A percentile compares a stretch with the other conserved stretches of the same genome.
phyloP scores from a whole-genome alignment of 2,329 filamentous ascomycete species.

The Curvularia sp. region DNA sequence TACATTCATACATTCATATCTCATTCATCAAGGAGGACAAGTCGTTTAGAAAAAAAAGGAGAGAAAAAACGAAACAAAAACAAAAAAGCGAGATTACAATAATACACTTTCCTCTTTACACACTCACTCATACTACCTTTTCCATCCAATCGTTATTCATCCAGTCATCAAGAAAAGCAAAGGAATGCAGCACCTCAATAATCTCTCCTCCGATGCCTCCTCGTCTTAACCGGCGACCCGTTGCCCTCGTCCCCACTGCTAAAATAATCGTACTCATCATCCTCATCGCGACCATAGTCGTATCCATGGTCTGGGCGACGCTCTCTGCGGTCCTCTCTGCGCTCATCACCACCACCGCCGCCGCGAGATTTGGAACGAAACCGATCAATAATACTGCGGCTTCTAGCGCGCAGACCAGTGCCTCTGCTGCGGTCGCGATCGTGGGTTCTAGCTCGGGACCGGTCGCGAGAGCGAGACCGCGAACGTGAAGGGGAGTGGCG shows the following conservation, averaged over 20 bases:
- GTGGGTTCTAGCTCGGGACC: conserved; percentile 26
- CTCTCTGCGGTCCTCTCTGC: conserved; percentile 18
- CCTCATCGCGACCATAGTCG: conserved; percentile 20
- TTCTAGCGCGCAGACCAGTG: conserved; percentile 33
- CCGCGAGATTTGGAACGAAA: conserved; percentile 36
- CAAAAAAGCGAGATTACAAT: too few relatives aligned
- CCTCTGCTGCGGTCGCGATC: conserved; percentile 24
- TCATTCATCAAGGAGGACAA: too few relatives aligned
- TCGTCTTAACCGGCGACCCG: conserved; percentile 23
- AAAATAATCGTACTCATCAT: conserved; percentile 23
- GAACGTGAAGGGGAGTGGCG: conserved; percentile 25
- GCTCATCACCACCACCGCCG: conserved; percentile 12
- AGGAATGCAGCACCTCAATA: conserved; percentile 7
- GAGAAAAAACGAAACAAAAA: too few relatives aligned
- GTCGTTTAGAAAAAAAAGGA: too few relatives aligned
- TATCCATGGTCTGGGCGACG: conserved; percentile 29
- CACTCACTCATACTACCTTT: too few relatives aligned
- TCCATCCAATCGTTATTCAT: too few relatives aligned
- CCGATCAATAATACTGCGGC: conserved; percentile 34
- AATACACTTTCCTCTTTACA: too few relatives aligned
- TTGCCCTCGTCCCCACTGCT: conserved; percentile 25
- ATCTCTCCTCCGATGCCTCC: conserved; percentile 23
- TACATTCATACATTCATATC: too few relatives aligned
- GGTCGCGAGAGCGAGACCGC: conserved; percentile 16
- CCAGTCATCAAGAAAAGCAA: too few relatives aligned